phyloP scores from a whole-genome alignment of 2,329 filamentous ascomycete species.

The Biscogniauxia marginata region DNA sequence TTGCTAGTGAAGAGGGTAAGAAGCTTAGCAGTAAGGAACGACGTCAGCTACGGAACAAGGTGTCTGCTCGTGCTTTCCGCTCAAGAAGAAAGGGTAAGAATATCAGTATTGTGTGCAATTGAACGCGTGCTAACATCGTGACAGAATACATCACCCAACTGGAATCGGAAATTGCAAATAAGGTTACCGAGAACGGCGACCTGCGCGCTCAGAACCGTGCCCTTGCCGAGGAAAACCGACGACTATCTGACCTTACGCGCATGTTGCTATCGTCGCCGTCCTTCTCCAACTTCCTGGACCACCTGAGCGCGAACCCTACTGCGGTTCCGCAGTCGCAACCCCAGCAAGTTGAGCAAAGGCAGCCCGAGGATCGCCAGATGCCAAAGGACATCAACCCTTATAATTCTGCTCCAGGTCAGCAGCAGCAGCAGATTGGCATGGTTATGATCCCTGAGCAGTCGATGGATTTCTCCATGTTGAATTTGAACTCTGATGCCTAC shows the following conservation, averaged over 20 bases:
- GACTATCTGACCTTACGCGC: conserved; percentile 73
- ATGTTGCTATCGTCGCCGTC: conserved; percentile 78
- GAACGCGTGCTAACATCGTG: conserved; percentile 46
- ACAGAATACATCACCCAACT: conserved; percentile 95
- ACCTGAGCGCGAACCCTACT: conserved; percentile 61
- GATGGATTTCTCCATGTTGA: conserved; percentile 73
- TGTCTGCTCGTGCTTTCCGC: conserved; percentile 94
- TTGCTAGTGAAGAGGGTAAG: conserved; percentile 86
- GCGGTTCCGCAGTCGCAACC: conserved; percentile 39
- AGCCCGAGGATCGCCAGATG: conserved; percentile 47
- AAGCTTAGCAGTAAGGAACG: conserved; percentile 98
- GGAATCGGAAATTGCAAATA: conserved; percentile 81
- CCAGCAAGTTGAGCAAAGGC: conserved; percentile 40
- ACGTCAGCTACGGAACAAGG: conserved; percentile 96
- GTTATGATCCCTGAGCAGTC: conserved; percentile 78
- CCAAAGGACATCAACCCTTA: conserved; percentile 69
- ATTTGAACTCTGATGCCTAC: conserved; percentile 52
- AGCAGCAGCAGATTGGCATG: conserved; percentile 71
- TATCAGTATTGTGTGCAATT: conserved; percentile 2
- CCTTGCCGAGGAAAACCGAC: conserved; percentile 81
- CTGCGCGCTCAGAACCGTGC: conserved; percentile 78
- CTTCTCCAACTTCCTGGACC: conserved; percentile 78
- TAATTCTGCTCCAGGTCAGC: conserved; percentile 48
- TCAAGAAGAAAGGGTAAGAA: conserved; percentile 92
- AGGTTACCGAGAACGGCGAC: conserved; percentile 79